These are phyloP conservation scores for Penicillium coffeae DNA, from an alignment of 495 filamentous ascomycete species.

Conservation along the genomic window DNA sequence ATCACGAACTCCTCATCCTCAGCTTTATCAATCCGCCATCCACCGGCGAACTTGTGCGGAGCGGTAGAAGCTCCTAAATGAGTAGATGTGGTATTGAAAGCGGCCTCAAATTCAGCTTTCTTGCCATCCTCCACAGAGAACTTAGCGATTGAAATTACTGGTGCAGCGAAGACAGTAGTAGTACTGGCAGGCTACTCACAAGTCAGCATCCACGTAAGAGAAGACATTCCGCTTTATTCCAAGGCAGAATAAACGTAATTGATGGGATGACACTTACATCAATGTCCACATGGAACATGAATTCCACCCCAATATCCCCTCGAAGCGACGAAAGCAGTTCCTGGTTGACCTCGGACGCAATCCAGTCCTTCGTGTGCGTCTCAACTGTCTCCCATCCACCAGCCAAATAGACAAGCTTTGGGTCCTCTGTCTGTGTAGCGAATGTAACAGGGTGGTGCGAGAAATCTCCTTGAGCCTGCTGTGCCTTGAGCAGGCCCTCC, in stretches of 20 bases:
- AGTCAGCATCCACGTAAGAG: not conserved
- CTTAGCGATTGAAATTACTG: conserved; percentile 40
- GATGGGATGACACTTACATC: conserved; percentile 6
- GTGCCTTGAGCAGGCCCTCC: not conserved
- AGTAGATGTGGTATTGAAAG: conserved; percentile 26
- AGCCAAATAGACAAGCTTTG: conserved; percentile 41
- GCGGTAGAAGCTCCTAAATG: conserved; percentile 33
- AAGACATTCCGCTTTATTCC: too few species aligned
- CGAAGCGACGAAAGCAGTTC: conserved; percentile 36
- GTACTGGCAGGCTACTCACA: conserved; percentile 4
- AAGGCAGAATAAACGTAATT: too few species aligned
- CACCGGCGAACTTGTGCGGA: conserved; percentile 33
- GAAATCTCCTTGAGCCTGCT: conserved; percentile 36
- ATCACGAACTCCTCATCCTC: conserved; percentile 49
- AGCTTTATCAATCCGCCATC: conserved; percentile 48
- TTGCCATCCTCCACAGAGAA: conserved; percentile 39
- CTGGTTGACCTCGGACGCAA: conserved; percentile 39
- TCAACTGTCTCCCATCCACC: conserved; percentile 49
- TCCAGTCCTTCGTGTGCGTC: conserved; percentile 45
- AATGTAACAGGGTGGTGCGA: conserved; percentile 27
- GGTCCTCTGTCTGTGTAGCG: conserved; percentile 47
- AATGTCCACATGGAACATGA: conserved; percentile 36
- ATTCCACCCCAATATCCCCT: conserved; percentile 37
- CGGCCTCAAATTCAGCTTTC: conserved; percentile 35
- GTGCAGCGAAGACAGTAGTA: conserved; percentile 33